Conservation (phyloP, 805 yeast genomes). For the Ogataea pilisensis region DNA sequence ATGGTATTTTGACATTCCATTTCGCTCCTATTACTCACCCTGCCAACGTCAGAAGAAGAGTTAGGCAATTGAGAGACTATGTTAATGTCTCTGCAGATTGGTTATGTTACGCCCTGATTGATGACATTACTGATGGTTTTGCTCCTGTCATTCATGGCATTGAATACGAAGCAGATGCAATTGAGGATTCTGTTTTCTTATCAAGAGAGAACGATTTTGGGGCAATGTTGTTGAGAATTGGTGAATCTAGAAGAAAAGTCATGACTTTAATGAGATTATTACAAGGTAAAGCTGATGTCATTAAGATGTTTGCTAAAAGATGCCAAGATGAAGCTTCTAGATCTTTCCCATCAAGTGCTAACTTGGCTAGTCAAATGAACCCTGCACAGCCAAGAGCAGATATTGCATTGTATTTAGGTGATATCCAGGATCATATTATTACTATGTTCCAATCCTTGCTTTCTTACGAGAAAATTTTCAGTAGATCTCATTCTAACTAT, state of each 20-base stretch:
- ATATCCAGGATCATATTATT: constrained; percentile 95
- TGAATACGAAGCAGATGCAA: constrained; percentile 78
- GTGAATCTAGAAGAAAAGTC: constrained; percentile 84
- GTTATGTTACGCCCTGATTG: constrained; percentile 77
- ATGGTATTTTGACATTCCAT: constrained; percentile 67
- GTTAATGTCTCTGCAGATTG: constrained; percentile 77
- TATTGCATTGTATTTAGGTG: constrained; percentile 88
- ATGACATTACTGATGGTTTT: constrained; percentile 81
- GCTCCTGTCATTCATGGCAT: constrained; percentile 76
- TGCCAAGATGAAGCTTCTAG: constrained; percentile 67
- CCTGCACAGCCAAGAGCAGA: constrained; percentile 75
- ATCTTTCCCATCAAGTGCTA: constrained; percentile 15
- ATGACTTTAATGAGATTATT: constrained; percentile 89
- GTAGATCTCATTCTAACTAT: constrained; percentile 88
- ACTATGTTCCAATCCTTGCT: constrained; percentile 91
- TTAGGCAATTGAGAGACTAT: constrained; percentile 71
- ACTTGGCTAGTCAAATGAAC: constrained; percentile 8
- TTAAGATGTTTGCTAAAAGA: constrained; percentile 92
- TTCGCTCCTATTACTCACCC: constrained; percentile 65
- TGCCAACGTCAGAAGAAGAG: constrained; percentile 78
- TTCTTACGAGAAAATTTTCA: constrained; percentile 89
- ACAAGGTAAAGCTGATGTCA: constrained; percentile 93
- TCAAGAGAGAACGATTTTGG: constrained; percentile 73
- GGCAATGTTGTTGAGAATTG: constrained; percentile 74
- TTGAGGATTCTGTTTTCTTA: constrained; percentile 81